Evolutionary conservation across 2,329 filamentous ascomycete species (phyloP), one percentile per base, ranked within the genome.

Genomic region (Aspergillus sp.): DNA sequence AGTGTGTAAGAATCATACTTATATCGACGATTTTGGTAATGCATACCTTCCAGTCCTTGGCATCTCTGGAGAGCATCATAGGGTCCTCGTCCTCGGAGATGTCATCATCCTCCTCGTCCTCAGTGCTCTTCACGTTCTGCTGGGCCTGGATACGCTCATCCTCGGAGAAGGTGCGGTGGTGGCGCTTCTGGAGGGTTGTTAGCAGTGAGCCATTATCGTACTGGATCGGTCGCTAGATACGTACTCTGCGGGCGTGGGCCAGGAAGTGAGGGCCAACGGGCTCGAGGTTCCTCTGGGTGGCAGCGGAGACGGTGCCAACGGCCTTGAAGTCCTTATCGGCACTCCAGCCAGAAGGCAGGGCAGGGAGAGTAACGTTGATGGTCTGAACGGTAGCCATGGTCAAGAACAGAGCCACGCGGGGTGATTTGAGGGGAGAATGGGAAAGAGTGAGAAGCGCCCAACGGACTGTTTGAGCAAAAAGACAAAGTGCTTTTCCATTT

Each of bases 1-100:
- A 19, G 53, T 27, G 15, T 17, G 57, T 70, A 56, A 72, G 64
- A 50, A 39, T 30, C 21, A n/a, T 11, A 15, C 19, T 27, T 25
- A 25, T 36, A 15, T 27, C 5, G 19, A 2, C 10, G 5, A 5
- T 10, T 23, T 13, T 15, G 36, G 19, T 5, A 10, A 21, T 54
- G 68, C 83, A 67, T 78, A 94, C 92, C 90, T 99, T 99, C 95
- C 95, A 99, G 83, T 99, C 95, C 84, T 99, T 99, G 73, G 95
- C 93, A 76, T 98, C 92, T 58, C 92, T 87, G 77, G 91, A 86
- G 32, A 99, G 87, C 86, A 98, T 90, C 81, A 96, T 86, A 59
- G 92, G 89, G 74, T 98, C 94, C 81, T 99, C 95, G 30, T 89
- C 82, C 82, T 99, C 95, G 79, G 91, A 96, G 77, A 96, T 92